Evolutionary conservation across 116 monocot genomes (phyloP).

Genomic region (Papilionanthe hybrid): DNA sequence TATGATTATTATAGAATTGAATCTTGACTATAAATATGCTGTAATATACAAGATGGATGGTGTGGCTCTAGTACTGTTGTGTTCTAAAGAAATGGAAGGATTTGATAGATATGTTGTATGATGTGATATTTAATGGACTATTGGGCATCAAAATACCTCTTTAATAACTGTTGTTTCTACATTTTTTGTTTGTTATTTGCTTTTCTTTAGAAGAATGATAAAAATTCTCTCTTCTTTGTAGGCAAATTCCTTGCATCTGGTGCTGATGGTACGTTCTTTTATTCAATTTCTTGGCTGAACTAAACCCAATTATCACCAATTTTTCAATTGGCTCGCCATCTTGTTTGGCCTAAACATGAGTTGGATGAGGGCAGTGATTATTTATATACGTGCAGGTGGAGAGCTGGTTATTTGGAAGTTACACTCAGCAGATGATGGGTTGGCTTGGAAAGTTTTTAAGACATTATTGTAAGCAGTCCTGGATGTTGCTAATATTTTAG

Average conservation of each 20-base stretch:
- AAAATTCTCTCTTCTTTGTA: constrained; percentile 27
- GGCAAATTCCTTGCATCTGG: constrained; percentile 89
- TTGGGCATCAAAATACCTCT: too few species aligned
- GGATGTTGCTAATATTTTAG: background rate
- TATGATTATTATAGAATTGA: background rate
- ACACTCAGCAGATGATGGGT: constrained; percentile 54
- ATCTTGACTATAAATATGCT: background rate
- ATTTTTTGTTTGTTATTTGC: background rate
- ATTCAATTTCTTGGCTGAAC: background rate
- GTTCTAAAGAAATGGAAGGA: background rate
- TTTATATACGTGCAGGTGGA: constrained; percentile 49
- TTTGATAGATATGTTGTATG: background rate
- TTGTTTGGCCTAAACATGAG: background rate
- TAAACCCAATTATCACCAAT: background rate
- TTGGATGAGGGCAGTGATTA: background rate
- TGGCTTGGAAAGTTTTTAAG: constrained; percentile 78
- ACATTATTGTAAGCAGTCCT: constrained; percentile 63
- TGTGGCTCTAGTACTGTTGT: background rate
- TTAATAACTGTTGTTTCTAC: background rate
- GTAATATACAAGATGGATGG: background rate
- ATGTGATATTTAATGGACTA: too few species aligned
- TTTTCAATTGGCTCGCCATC: background rate
- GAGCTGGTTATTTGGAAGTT: constrained; percentile 82
- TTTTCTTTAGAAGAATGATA: background rate
- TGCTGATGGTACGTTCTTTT: constrained; percentile 73